Evolutionary conservation across 495 filamentous ascomycete species (phyloP).

Genomic region (Aspergillus sparsus): DNA sequence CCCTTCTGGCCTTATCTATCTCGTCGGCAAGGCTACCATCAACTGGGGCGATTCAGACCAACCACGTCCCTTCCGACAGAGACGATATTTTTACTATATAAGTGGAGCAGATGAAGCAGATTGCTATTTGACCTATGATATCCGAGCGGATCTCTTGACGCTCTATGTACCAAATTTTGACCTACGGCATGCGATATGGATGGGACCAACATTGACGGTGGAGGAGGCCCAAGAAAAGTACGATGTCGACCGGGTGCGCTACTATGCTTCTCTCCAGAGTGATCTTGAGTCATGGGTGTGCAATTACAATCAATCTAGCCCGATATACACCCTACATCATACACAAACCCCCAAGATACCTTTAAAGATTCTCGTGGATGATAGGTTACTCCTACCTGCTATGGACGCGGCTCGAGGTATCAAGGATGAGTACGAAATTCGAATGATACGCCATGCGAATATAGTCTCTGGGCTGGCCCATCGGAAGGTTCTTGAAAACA

Average conservation of each 20-base stretch:
- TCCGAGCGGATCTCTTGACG: conserved; percentile 67
- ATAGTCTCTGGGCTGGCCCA: conserved; percentile 74
- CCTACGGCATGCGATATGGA: conserved; percentile 87
- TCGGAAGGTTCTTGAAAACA: conserved; percentile 59
- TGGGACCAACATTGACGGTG: conserved; percentile 76
- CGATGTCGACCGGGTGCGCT: conserved; percentile 77
- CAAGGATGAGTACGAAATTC: conserved; percentile 81
- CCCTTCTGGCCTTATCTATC: conserved; percentile 70
- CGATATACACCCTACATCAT: conserved; percentile 43
- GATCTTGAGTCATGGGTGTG: conserved; percentile 62
- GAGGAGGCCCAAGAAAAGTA: conserved; percentile 70
- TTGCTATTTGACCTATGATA: conserved; percentile 81
- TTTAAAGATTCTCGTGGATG: conserved; percentile 45
- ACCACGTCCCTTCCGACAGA: conserved; percentile 74
- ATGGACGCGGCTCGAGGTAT: conserved; percentile 72
- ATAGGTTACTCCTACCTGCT: conserved; percentile 55
- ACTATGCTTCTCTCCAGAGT: conserved; percentile 63
- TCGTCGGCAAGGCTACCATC: conserved; percentile 74
- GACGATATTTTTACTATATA: conserved; percentile 92
- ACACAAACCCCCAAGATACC: conserved; percentile 48
- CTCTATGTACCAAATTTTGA: conserved; percentile 94
- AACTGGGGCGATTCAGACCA: conserved; percentile 81
- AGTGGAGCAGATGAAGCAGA: conserved; percentile 81
- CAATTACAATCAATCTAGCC: conserved; percentile 47
- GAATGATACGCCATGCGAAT: conserved; percentile 76